phyloP scores from a whole-genome alignment of 306 rosid species.

The cucumber (Cucumis sativus) region Cucumber_9930_V3 NC_026661.2:5291001-5291500 shows the following conservation, averaged over 20 bases:
- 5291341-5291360: neutral
- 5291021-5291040: neutral
- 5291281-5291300: neutral
- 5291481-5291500: neutral
- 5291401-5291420: neutral
- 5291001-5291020: neutral
- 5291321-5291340: neutral
- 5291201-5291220: neutral
- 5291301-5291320: neutral
- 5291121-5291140: neutral
- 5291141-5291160: neutral
- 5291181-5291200: neutral
- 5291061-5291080: neutral
- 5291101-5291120: neutral
- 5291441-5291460: neutral
- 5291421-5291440: conserved; percentile 2
- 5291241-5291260: neutral
- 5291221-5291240: neutral
- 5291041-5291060: neutral
- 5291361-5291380: neutral
- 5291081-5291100: neutral
- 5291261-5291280: neutral
- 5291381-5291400: neutral
- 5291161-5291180: neutral
- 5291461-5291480: neutral